phyloP scores from a whole-genome alignment of 495 filamentous ascomycete genomes.

The Mycothermus thermophilus region DNA sequence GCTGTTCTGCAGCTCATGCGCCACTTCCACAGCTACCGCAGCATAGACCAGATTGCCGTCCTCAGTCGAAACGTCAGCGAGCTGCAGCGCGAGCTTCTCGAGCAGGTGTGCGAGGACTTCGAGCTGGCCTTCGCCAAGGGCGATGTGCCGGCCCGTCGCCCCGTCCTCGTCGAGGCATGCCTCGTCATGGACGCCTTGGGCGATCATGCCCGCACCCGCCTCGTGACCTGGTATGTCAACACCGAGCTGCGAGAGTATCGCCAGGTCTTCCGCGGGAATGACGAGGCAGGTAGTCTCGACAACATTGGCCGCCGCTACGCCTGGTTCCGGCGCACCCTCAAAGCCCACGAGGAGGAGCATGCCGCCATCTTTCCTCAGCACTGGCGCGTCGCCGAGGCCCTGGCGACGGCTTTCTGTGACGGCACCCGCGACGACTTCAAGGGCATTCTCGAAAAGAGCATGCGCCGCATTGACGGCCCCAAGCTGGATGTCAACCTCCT shows the following conservation, averaged over 20 bases:
- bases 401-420: slow-evolving; percentile 91
- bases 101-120: slow-evolving; percentile 97
- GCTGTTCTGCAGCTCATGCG: slow-evolving; percentile 96
- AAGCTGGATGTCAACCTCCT: slow-evolving; percentile 84
- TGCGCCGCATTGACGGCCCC: slow-evolving; percentile 62
- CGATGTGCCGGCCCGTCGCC: slow-evolving; percentile 57
- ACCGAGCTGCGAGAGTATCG: slow-evolving; percentile 92
- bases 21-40: slow-evolving; percentile 95
- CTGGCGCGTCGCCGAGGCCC: slow-evolving; percentile 81
- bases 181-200: slow-evolving; percentile 90
- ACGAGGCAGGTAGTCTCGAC: slow-evolving; percentile 92
- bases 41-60: slow-evolving; percentile 93
- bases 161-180: slow-evolving; percentile 71
- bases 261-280: slow-evolving; percentile 87
- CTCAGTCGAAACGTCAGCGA: slow-evolving; percentile 88
- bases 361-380: slow-evolving; percentile 70
- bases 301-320: slow-evolving; percentile 92
- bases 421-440: slow-evolving; percentile 92
- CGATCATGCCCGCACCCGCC: slow-evolving; percentile 65
- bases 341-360: slow-evolving; percentile 93
- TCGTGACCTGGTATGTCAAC: slow-evolving; percentile 96
- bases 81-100: slow-evolving; percentile 81
- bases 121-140: slow-evolving; percentile 87
- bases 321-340: slow-evolving; percentile 92
- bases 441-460: slow-evolving; percentile 74